Evolutionary conservation across 352 stramenopile species (phyloP).

Genomic region (Phytophthora aleatoria): DNA sequence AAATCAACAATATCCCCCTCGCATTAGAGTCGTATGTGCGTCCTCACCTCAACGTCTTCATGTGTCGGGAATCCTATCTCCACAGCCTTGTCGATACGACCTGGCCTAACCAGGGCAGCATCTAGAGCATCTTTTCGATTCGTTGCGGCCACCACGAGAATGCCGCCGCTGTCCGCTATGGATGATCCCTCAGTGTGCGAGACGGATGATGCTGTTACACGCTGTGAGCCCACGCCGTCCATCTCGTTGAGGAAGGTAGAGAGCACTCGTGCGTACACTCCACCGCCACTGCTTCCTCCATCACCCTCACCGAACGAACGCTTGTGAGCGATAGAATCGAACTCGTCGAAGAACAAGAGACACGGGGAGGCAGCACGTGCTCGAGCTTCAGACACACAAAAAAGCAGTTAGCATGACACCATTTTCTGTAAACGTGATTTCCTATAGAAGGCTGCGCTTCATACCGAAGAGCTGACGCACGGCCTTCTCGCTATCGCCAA

Average conservation of each 20-base stretch:
- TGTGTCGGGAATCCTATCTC: slow-evolving; percentile 59
- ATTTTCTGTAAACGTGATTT: background rate
- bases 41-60: slow-evolving; percentile 49
- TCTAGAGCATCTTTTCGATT: slow-evolving; percentile 77
- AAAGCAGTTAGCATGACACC: slow-evolving; percentile 4
- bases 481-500: slow-evolving; percentile 84
- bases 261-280: slow-evolving; percentile 79
- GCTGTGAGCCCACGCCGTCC: slow-evolving; percentile 65
- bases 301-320: slow-evolving; percentile 59
- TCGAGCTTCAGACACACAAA: slow-evolving; percentile 43
- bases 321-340: slow-evolving; percentile 83
- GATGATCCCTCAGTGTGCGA: slow-evolving; percentile 15
- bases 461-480: slow-evolving; percentile 84
- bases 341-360: slow-evolving; percentile 88
- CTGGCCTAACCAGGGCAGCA: slow-evolving; percentile 71
- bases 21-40: background rate
- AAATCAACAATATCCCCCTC: background rate
- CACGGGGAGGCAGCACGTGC: slow-evolving; percentile 74
- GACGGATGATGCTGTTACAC: slow-evolving; percentile 25
- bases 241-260: slow-evolving; percentile 89
- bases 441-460: background rate
- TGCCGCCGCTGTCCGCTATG: slow-evolving; percentile 29
- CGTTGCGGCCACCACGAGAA: slow-evolving; percentile 78
- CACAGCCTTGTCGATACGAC: slow-evolving; percentile 78
- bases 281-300: slow-evolving; percentile 43